Base-by-base conservation (phyloP, 768 basidiomycete genomes). In the Lentinula aciculospora region DNA sequence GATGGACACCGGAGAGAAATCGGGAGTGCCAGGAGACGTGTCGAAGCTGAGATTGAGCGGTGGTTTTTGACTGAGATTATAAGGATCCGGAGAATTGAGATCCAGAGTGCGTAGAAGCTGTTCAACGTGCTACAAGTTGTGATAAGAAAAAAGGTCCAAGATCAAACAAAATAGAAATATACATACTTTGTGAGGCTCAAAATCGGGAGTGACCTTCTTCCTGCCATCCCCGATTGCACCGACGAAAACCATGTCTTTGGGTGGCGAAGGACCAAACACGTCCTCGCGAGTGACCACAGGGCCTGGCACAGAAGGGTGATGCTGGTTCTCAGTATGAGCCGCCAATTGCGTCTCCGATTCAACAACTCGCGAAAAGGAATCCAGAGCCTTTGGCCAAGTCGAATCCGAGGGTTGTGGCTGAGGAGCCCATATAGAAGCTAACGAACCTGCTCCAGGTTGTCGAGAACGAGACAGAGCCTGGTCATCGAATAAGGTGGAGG, bases 201-300 rank as follows among this genome's bases (percentile, higher is more conserved):
- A 79, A 46, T 78, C 81, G 28, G 85, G 80, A 48, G 73, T 79
- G 53, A 71, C 74, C 68, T 79, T 84, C 71, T 84, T 88, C 63
- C 88, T 81, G 15, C 89, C 89, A 64, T 92, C 90, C 46, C 89
- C 90, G 67, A 92, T 85, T 65, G 88, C 87, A 4, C 89, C 88
- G 50, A 90, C 75, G 65, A 87, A 86, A 6, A 88, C 87, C 47
- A 89, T 75, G 62, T 81, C 82, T 60, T 75, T 76, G 29, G 66
- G 63, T 9, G 76, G 76, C 29, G 78, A 67, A 1, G 81, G 78
- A 3, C 86, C 88, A 62, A 90, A 89, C 56, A 87, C 79, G 65
- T 89, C 88, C 58, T 89, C 83, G 57, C 75, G 74, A 60, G 67
- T 76, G 58, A 76, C 67, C 58, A 75, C 67, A 42, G 68, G 66